Conservation (phyloP, 2,329 filamentous ascomycete genomes). For the Aspergillus uvarum region DNA sequence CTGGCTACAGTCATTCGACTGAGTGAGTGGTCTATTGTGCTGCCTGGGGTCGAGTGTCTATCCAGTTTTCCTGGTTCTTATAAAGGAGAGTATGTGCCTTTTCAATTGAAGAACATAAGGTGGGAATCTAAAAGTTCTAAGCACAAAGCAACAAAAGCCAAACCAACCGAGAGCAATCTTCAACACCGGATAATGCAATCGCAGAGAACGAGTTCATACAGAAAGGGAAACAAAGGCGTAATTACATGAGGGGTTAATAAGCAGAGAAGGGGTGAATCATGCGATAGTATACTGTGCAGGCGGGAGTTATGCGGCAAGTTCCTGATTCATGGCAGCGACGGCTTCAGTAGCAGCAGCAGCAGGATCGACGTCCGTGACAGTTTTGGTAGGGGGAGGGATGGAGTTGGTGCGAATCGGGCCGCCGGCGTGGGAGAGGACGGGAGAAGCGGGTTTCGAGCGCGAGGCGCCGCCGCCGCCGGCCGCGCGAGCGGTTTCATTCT, state of each 20-base stretch:
- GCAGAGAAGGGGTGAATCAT: neutral
- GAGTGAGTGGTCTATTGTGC: no score
- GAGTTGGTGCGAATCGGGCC: constrained; percentile 38
- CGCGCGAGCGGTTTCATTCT: constrained; percentile 37
- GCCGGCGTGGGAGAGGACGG: constrained; percentile 20
- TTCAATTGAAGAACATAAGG: constrained; percentile 4
- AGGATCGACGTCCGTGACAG: constrained; percentile 23
- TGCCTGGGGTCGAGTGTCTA: no score
- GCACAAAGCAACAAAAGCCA: neutral
- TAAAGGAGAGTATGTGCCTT: no score
- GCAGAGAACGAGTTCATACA: neutral
- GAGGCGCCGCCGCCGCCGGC: constrained; percentile 31
- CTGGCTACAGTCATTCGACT: no score
- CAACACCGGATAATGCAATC: constrained; percentile 17
- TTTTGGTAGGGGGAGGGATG: constrained; percentile 27
- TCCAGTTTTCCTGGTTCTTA: no score
- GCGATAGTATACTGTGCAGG: neutral
- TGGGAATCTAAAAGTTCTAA: constrained; percentile 14
- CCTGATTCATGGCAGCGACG: constrained; percentile 20
- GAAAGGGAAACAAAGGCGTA: neutral
- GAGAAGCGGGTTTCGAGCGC: constrained; percentile 25
- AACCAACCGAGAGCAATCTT: neutral
- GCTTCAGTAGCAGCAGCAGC: constrained; percentile 21
- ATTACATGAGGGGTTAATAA: no score
- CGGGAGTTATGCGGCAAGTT: constrained; percentile 22